These are phyloP conservation scores for Hymenoscyphus repandus DNA, from an alignment of 2,329 filamentous ascomycete genomes.

Conservation along the genomic window DNA sequence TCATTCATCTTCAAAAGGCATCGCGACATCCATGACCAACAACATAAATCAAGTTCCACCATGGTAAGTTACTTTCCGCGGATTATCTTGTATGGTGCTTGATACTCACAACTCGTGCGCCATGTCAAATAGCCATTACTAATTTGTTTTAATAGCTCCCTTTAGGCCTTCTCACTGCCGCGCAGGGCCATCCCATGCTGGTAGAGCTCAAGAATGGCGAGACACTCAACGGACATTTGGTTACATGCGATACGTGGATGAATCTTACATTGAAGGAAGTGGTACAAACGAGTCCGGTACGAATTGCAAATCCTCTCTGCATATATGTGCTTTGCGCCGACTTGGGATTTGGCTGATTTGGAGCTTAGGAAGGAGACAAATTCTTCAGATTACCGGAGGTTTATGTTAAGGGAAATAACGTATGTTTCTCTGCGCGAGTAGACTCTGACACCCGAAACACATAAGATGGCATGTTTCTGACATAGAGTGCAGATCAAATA, in stretches of 20 bases:
- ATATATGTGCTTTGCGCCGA: neutral
- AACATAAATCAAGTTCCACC: conserved; percentile 7
- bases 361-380: conserved; percentile 76
- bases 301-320: conserved; percentile 18
- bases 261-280: conserved; percentile 97
- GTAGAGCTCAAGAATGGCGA: conserved; percentile 97
- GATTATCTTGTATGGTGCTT: neutral
- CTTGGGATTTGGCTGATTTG: conserved; percentile 10
- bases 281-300: conserved; percentile 82
- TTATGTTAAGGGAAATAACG: conserved; percentile 96
- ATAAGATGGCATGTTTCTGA: conserved; percentile 6
- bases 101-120: neutral
- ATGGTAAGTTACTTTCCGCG: conserved; percentile 11
- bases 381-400: conserved; percentile 90
- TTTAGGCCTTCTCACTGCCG: conserved; percentile 83
- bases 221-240: conserved; percentile 91
- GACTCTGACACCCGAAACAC: neutral
- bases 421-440: conserved; percentile 35
- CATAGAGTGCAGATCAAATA: conserved; percentile 72
- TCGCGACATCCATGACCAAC: neutral
- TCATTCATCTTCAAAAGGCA: neutral
- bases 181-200: conserved; percentile 96
- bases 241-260: conserved; percentile 99
- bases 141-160: conserved; percentile 48
- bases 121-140: neutral